Evolutionary conservation across 306 rosid species (phyloP).

Genomic region (Cucurbita pepo): DNA sequence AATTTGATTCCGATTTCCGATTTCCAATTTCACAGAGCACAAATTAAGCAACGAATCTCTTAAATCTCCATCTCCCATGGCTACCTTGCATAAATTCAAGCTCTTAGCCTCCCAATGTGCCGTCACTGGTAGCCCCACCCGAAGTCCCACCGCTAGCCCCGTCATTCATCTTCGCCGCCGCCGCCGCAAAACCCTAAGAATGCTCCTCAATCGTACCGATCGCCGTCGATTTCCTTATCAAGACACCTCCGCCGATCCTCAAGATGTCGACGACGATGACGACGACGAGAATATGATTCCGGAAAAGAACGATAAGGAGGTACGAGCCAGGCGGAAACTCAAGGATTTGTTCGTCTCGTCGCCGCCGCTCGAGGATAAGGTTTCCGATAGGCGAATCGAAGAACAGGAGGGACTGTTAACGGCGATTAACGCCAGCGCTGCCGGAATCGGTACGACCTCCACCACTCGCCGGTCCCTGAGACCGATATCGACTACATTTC

Average conservation of each 20-base stretch:
- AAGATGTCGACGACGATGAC: slow-evolving; percentile 9
- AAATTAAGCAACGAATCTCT: neutral
- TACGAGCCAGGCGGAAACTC: slow-evolving; percentile 44
- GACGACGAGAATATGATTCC: slow-evolving; percentile 8
- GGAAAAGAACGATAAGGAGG: slow-evolving; percentile 18
- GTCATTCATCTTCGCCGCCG: slow-evolving; percentile 80
- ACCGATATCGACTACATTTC: slow-evolving; percentile 47
- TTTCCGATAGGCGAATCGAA: slow-evolving; percentile 20
- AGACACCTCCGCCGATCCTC: slow-evolving; percentile 7
- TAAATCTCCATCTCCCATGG: slow-evolving; percentile 19
- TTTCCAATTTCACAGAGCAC: neutral
- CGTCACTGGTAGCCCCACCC: slow-evolving; percentile 52
- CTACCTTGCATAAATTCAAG: slow-evolving; percentile 66
- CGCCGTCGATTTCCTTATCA: slow-evolving; percentile 35
- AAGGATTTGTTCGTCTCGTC: slow-evolving; percentile 71
- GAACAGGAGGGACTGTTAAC: slow-evolving; percentile 15
- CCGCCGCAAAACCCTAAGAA: slow-evolving; percentile 42
- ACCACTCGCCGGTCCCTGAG: slow-evolving; percentile 30
- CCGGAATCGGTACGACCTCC: neutral
- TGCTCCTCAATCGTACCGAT: slow-evolving; percentile 50
- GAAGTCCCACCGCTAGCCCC: slow-evolving; percentile 61
- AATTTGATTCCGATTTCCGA: neutral
- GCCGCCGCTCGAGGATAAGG: slow-evolving; percentile 25
- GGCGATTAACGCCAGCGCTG: neutral
- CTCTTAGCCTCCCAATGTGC: slow-evolving; percentile 70